Conservation (phyloP, 1,284 basidiomycete species). For the Pseudomicrostroma phylloplanum region DNA sequence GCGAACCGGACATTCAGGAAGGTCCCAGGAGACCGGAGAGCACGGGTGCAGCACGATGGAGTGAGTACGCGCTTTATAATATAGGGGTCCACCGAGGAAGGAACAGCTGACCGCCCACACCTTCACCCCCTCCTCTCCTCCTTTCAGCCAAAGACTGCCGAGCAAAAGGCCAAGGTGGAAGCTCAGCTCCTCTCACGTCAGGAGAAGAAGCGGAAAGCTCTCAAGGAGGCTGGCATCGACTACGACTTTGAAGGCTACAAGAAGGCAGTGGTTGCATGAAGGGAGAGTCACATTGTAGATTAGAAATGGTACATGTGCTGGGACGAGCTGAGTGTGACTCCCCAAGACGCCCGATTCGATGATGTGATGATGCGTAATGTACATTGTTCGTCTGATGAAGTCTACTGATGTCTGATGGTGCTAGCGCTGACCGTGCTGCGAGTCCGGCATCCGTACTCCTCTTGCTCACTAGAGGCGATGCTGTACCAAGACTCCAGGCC, state of each 20-base stretch:
- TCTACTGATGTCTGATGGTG: no score
- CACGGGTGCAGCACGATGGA: constrained; percentile 66
- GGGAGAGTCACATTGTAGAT: neutral
- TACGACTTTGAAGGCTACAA: constrained; percentile 70
- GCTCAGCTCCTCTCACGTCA: constrained; percentile 72
- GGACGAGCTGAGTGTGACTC: no score
- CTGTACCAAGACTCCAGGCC: no score
- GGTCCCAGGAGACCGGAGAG: constrained; percentile 67
- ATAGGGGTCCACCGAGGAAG: neutral
- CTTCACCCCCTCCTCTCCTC: constrained; percentile 9
- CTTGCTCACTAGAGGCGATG: no score
- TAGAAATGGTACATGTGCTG: no score
- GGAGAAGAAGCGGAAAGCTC: constrained; percentile 67
- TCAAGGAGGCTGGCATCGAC: constrained; percentile 75
- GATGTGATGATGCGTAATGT: no score
- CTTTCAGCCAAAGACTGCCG: constrained; percentile 60
- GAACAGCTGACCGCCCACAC: neutral
- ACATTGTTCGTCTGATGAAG: no score
- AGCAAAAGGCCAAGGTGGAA: constrained; percentile 65
- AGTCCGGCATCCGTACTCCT: no score
- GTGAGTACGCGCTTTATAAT: constrained; percentile 44
- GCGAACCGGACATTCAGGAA: constrained; percentile 82
- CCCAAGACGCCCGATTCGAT: no score
- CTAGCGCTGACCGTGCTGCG: no score
- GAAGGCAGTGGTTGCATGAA: constrained; percentile 5